These are phyloP conservation scores for Remersonia thermophila DNA, from an alignment of 2,329 filamentous ascomycete genomes.

Conservation along the genomic window DNA sequence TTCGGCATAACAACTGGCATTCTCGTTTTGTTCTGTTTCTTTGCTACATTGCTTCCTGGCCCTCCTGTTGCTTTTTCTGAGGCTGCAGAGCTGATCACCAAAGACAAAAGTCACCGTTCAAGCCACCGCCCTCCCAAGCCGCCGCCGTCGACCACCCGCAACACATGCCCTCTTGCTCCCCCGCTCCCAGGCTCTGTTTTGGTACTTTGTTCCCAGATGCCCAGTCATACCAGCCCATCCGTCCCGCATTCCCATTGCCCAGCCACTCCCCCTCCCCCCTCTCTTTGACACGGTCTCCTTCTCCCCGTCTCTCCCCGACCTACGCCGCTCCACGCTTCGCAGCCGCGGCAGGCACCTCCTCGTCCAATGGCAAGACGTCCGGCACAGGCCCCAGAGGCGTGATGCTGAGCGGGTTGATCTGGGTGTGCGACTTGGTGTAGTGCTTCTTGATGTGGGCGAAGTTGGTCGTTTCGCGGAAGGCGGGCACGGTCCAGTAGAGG, in stretches of 20 bases:
- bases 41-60: no score
- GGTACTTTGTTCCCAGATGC: no score
- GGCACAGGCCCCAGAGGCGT: conserved; percentile 78
- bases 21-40: neutral
- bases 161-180: no score
- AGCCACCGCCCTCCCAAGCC: no score
- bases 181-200: no score
- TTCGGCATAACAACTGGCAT: no score
- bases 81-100: no score
- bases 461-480: conserved; percentile 73
- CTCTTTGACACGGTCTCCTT: no score
- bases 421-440: conserved; percentile 47
- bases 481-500: conserved; percentile 71
- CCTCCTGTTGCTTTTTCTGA: no score
- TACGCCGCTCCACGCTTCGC: neutral
- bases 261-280: neutral
- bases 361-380: conserved; percentile 62
- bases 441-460: conserved; percentile 91
- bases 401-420: conserved; percentile 60
- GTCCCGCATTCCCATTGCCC: no score
- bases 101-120: no score
- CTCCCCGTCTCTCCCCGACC: neutral
- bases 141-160: no score
- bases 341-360: conserved; percentile 56
- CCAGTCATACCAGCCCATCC: neutral